A percentile compares a stretch with the other conserved stretches of the same genome.
Conservation (phyloP, 2,329 filamentous ascomycete genomes). For the Chaetomium globosum region DNA sequence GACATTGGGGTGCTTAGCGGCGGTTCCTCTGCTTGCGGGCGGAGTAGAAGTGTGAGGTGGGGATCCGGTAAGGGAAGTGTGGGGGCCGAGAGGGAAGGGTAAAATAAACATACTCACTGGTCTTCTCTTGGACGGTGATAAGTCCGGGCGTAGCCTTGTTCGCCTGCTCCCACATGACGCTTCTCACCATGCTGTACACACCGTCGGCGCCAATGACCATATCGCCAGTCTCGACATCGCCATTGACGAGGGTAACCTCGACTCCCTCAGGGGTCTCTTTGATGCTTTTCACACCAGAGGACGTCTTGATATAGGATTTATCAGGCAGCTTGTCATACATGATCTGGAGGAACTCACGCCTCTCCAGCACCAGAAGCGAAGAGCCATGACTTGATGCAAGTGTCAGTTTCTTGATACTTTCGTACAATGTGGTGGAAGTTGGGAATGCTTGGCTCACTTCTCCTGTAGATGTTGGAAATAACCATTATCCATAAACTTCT, state of each 20-base stretch:
- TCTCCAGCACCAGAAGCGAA: background rate
- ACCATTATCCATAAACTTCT: background rate
- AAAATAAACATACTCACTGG: background rate
- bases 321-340: background rate
- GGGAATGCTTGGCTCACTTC: background rate
- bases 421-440: too few species aligned
- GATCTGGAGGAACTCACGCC: background rate
- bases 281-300: background rate
- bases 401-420: background rate
- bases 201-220: background rate
- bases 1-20: background rate
- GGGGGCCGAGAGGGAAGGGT: background rate
- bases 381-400: background rate
- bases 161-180: constrained; percentile 4
- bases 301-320: background rate
- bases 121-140: constrained; percentile 1
- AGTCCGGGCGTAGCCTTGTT: background rate
- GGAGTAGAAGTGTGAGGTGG: background rate
- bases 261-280: background rate
- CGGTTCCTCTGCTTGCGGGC: background rate
- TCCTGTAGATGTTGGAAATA: background rate
- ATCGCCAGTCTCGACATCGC: background rate
- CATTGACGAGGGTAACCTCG: background rate
- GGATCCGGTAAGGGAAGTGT: too few species aligned
- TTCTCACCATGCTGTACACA: constrained; percentile 1